A percentile compares a stretch with the other conserved stretches of the same genome.
Evolutionary conservation across 352 stramenopile species (phyloP).

Genomic region (Phytophthora megakarya): DNA sequence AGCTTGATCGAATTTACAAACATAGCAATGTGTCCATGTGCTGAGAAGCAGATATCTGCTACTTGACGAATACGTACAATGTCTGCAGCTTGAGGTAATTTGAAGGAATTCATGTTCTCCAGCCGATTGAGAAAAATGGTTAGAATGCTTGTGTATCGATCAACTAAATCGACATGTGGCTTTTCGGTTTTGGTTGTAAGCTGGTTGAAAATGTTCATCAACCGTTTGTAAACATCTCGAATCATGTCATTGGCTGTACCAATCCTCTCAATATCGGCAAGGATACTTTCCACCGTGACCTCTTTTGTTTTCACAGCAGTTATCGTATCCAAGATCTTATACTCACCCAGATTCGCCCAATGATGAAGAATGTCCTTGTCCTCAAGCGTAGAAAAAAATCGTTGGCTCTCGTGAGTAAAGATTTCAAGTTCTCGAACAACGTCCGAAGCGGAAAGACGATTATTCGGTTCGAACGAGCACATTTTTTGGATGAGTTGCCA

Average conservation of each 20-base stretch:
- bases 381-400: neutral
- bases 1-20: neutral
- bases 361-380: neutral
- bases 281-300: neutral
- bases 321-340: neutral
- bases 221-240: slow-evolving; percentile 8
- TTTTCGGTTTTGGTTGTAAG: neutral
- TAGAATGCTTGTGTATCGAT: neutral
- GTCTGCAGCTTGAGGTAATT: neutral
- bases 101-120: neutral
- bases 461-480: neutral
- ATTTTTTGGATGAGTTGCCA: slow-evolving; percentile 12
- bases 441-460: neutral
- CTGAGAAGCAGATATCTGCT: slow-evolving; percentile 4
- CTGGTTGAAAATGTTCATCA: slow-evolving; percentile 8
- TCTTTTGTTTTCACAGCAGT: neutral
- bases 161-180: neutral
- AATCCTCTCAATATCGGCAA: neutral
- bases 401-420: neutral
- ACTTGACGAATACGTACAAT: slow-evolving; percentile 6
- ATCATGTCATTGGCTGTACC: neutral
- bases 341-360: slow-evolving; percentile 7
- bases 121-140: neutral
- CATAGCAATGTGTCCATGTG: neutral
- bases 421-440: slow-evolving; percentile 15